Conservation (phyloP, 208 protist genomes). For the Leishmania braziliensis region DNA sequence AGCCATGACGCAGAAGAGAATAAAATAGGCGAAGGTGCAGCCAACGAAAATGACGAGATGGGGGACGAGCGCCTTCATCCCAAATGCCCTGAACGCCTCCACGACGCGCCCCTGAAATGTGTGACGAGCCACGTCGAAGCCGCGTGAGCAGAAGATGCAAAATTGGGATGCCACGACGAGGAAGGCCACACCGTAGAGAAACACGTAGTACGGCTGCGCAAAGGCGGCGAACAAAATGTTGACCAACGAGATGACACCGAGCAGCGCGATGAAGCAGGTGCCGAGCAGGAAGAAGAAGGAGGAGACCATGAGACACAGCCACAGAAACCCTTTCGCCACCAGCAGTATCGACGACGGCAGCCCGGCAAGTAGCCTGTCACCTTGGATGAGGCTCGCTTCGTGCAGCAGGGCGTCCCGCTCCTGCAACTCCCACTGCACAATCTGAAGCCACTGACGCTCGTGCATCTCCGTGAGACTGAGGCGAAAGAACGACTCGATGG, state of each 20-base stretch:
- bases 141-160: constrained; percentile 58
- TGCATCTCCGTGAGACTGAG: constrained; percentile 47
- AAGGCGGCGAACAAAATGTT: constrained; percentile 76
- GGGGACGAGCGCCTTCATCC: constrained; percentile 37
- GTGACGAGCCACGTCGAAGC: constrained; percentile 61
- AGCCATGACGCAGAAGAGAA: constrained; percentile 68
- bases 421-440: constrained; percentile 50
- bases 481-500: constrained; percentile 67
- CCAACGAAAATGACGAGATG: constrained; percentile 43
- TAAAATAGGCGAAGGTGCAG: constrained; percentile 43
- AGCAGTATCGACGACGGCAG: constrained; percentile 41
- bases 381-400: constrained; percentile 12
- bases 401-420: constrained; percentile 30
- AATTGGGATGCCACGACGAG: constrained; percentile 49
- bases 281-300: constrained; percentile 64
- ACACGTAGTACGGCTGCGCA: constrained; percentile 51
- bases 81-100: constrained; percentile 46
- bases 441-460: constrained; percentile 66
- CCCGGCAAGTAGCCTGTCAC: constrained; percentile 36
- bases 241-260: constrained; percentile 44
- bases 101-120: constrained; percentile 64
- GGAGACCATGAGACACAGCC: constrained; percentile 63
- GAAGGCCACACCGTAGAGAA: constrained; percentile 60
- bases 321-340: constrained; percentile 51
- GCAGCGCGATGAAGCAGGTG: constrained; percentile 49